A percentile compares a stretch with the other conserved stretches of the same genome.
Conservation (phyloP, 2,329 filamentous ascomycete species). For the Scytalidium lignicola region DNA sequence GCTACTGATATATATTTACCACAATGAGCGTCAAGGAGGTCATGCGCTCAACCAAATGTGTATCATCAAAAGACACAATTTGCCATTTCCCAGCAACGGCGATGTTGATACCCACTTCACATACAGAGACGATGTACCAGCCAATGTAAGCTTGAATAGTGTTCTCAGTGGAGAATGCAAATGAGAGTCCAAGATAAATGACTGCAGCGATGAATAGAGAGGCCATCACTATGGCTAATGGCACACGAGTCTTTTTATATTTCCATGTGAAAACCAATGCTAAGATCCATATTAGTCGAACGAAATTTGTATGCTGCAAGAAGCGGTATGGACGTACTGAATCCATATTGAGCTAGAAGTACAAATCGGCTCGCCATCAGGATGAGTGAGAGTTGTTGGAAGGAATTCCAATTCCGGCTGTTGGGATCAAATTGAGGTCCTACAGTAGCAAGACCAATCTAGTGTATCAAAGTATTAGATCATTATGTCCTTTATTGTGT, state of each 20-base stretch:
- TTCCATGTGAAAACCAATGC: conserved; percentile 12
- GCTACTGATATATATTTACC: conserved; percentile 25
- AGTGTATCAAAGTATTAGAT: neutral
- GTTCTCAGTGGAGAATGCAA: conserved; percentile 6
- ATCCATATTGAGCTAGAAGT: conserved; percentile 31
- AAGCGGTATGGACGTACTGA: conserved; percentile 23
- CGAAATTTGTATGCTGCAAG: conserved; percentile 20
- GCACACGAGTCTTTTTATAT: conserved; percentile 14
- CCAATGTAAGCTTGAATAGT: conserved; percentile 4
- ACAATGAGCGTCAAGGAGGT: conserved; percentile 54
- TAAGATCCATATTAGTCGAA: neutral
- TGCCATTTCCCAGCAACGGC: conserved; percentile 15
- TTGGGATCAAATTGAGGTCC: conserved; percentile 36
- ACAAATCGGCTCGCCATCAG: conserved; percentile 32
- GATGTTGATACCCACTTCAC: conserved; percentile 18
- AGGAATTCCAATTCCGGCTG: conserved; percentile 6
- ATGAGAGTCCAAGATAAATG: conserved; percentile 15
- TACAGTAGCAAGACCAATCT: conserved; percentile 36
- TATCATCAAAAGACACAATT: conserved; percentile 48
- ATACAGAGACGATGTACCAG: conserved; percentile 18
- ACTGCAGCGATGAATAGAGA: conserved; percentile 15
- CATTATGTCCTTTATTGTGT: neutral
- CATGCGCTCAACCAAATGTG: conserved; percentile 54
- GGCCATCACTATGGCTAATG: conserved; percentile 9
- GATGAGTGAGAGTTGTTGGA: conserved; percentile 28